A percentile compares a stretch with the other conserved stretches of the same genome.
Conservation (phyloP, 805 yeast genomes). For the Torulaspora microellipsoides region DNA sequence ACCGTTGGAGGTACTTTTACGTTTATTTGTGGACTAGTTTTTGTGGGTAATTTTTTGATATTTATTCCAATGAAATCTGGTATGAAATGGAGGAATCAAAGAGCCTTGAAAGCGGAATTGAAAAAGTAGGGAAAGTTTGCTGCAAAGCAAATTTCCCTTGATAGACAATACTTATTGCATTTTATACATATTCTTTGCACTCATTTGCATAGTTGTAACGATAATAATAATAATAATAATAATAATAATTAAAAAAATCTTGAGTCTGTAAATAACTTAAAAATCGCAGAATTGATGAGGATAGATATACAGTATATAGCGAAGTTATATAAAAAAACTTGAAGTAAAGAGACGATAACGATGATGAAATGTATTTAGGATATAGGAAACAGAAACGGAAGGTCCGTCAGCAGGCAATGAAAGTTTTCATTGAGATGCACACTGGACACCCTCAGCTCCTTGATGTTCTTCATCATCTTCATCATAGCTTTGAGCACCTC, state of each 20-base stretch:
- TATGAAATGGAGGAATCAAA: slow-evolving; percentile 33
- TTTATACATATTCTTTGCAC: too few relatives aligned
- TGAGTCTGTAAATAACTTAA: too few relatives aligned
- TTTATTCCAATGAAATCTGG: slow-evolving; percentile 37
- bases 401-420: neutral
- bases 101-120: slow-evolving; percentile 22
- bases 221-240: too few relatives aligned
- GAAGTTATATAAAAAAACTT: neutral
- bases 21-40: slow-evolving; percentile 51
- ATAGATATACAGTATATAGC: slow-evolving; percentile 5
- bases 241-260: too few relatives aligned
- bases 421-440: slow-evolving; percentile 75
- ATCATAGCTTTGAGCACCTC: slow-evolving; percentile 39
- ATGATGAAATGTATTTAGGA: too few relatives aligned
- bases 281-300: slow-evolving; percentile 6
- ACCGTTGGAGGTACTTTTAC: slow-evolving; percentile 74
- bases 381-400: too few relatives aligned
- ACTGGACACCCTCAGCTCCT: slow-evolving; percentile 47
- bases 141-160: too few relatives aligned
- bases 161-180: too few relatives aligned
- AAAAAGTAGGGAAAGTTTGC: neutral
- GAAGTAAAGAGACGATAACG: neutral
- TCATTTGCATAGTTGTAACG: too few relatives aligned
- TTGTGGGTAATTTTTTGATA: slow-evolving; percentile 27
- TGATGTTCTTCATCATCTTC: slow-evolving; percentile 53